Base-by-base conservation (phyloP, 2,329 filamentous ascomycete genomes). In the Metarhizium anisopliae region DNA sequence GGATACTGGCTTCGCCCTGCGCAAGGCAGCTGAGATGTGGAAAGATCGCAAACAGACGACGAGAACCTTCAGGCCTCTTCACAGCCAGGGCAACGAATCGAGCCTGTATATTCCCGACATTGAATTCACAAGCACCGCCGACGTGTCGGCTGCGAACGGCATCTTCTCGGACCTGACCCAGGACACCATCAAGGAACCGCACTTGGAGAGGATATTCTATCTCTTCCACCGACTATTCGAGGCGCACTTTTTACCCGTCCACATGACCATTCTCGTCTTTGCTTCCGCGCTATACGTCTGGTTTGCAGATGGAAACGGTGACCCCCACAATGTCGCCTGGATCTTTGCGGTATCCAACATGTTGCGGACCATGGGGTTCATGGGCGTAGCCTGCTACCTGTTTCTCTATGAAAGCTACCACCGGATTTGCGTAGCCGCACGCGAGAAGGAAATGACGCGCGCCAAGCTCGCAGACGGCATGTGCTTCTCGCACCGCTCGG, bases 181-280 rank as follows among this genome's bases (percentile, higher is more conserved):
- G 56, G 77, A 78, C 55, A 78, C 72, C 0, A 67, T 83, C 11
- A 71, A 76, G 56, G 72, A 72, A 42, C 79, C 78, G 20, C 70
- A 82, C 65, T 85, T 76, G 74, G 74, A 74, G 64, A 81, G 77
- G 59, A 74, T 84, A 50, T 67, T 82, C 60, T 77, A 80, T 54
- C 75, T 89, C 36, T 77, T 79, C 64, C 83, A 86, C 65, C 81
- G 86, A 18, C 72, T 89, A n/a, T 89, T 86, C 63, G 86, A 89
- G 67, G 86, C 86, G 0, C 86, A 89, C 67, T 89, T 89, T 66
- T 72, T 89, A 29, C 85, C 86, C 0, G 77, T 84, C 16, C 86
- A 89, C 63, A 83, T 83, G 72, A 81, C 80, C 6, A 80, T 87
- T 50, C 73, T 87, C 32, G 75, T 89, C 30, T 62, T 87, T 47